phyloP scores from a whole-genome alignment of 208 protist genomes.

The Acanthamoeba royreba region DNA sequence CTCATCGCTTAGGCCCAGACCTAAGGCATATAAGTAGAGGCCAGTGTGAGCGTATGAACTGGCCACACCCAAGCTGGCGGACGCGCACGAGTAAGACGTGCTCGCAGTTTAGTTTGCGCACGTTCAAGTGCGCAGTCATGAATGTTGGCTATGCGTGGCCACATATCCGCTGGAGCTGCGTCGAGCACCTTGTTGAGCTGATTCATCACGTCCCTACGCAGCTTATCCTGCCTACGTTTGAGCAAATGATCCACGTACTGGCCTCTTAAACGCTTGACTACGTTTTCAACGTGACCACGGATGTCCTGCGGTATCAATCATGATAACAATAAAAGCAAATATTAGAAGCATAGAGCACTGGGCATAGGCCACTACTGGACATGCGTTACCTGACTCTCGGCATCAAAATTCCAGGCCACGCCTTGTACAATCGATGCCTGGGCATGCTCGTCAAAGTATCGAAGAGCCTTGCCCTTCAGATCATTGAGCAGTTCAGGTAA shows the following conservation, averaged over 20 bases:
- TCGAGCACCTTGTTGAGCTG: not conserved
- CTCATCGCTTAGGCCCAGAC: not conserved
- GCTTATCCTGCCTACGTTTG: not conserved
- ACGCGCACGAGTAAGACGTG: not conserved
- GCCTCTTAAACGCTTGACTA: not conserved
- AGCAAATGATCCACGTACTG: slow-evolving; percentile 27
- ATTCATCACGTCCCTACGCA: not conserved
- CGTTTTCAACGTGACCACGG: not conserved
- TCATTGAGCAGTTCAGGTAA: not conserved
- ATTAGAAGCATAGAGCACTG: not conserved
- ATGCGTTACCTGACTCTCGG: not conserved
- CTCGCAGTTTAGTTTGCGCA: not conserved
- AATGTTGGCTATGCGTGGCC: not conserved
- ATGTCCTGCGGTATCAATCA: not conserved
- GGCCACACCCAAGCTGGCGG: not conserved
- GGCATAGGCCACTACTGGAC: not conserved
- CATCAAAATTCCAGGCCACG: slow-evolving; percentile 12
- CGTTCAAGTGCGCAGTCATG: not conserved
- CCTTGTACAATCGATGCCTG: not conserved
- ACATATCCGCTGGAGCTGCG: not conserved
- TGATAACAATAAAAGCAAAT: not conserved
- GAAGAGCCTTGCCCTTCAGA: slow-evolving; percentile 17
- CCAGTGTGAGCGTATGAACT: not conserved
- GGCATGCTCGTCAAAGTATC: slow-evolving; percentile 41
- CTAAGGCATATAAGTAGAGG: not conserved